These are phyloP conservation scores for Pseudofabraea citricarpa DNA, from an alignment of 2,329 filamentous ascomycete genomes.

Conservation along the genomic window DNA sequence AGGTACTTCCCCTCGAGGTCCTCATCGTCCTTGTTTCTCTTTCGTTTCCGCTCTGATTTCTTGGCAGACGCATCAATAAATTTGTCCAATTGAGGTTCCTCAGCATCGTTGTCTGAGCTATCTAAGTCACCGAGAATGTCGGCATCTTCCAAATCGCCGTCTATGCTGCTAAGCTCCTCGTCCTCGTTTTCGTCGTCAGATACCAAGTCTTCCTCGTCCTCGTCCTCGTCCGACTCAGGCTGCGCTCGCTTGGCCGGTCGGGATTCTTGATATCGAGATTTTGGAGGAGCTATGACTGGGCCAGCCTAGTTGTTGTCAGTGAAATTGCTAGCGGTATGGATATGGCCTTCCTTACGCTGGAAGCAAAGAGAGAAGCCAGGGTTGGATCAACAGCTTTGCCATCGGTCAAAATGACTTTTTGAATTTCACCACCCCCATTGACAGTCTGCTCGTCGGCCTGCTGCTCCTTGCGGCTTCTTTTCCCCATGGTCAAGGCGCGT, in stretches of 20 bases:
- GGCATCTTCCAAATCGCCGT: conserved; percentile 30
- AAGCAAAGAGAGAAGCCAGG: conserved; percentile 65
- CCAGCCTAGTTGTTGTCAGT: conserved; percentile 23
- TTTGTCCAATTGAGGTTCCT: conserved; percentile 34
- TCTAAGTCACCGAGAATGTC: conserved; percentile 17
- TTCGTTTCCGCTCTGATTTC: conserved; percentile 50
- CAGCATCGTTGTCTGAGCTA: conserved; percentile 24
- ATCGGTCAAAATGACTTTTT: conserved; percentile 26
- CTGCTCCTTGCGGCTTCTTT: conserved; percentile 22
- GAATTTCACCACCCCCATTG: conserved; percentile 14
- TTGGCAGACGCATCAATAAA: conserved; percentile 36
- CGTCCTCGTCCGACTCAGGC: conserved; percentile 17
- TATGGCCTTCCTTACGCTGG: conserved; percentile 55
- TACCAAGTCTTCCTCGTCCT: conserved; percentile 24
- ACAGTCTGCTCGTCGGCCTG: conserved; percentile 12
- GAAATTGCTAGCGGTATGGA: not conserved
- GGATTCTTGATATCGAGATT: conserved; percentile 26
- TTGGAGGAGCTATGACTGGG: conserved; percentile 29
- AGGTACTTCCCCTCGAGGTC: conserved; percentile 69
- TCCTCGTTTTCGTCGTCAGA: conserved; percentile 32
- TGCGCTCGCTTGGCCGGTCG: conserved; percentile 23
- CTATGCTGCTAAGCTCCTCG: conserved; percentile 30
- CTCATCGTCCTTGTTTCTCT: conserved; percentile 59
- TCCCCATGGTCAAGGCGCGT: conserved; percentile 22
- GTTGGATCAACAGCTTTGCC: conserved; percentile 60